Evolutionary conservation across 1,139 yeast species (phyloP).

Genomic region (Eremothecium cymbalariae): DNA sequence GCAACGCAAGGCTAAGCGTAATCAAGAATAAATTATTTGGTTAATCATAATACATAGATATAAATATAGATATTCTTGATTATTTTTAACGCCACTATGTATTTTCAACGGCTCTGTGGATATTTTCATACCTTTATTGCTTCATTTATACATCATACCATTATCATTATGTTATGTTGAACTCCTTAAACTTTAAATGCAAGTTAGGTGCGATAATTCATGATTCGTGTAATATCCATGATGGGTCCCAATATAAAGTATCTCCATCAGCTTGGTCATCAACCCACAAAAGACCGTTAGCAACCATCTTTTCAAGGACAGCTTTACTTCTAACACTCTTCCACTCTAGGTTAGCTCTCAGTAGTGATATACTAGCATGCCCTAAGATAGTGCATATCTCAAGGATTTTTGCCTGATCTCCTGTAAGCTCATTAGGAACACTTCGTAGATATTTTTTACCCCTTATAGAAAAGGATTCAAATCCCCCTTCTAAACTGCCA

Average conservation of each 20-base stretch:
- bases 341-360: conserved; percentile 73
- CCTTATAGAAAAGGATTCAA: conserved; percentile 37
- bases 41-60: too few species aligned
- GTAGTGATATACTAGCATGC: conserved; percentile 52
- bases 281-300: conserved; percentile 76
- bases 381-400: conserved; percentile 70
- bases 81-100: too few species aligned
- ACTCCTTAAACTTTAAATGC: too few species aligned
- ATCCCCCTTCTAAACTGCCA: conserved; percentile 39
- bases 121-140: too few species aligned
- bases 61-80: too few species aligned
- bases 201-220: too few species aligned
- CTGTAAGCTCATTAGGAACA: conserved; percentile 45
- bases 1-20: conserved; percentile 34
- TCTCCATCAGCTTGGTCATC: conserved; percentile 48
- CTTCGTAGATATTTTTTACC: conserved; percentile 39
- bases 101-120: too few species aligned
- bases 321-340: conserved; percentile 49
- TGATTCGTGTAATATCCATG: conserved; percentile 34
- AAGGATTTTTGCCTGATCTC: conserved; percentile 61
- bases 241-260: conserved; percentile 56
- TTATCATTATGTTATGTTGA: background rate
- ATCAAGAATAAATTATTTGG: conserved; percentile 5
- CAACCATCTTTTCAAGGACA: conserved; percentile 69
- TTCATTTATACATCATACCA: background rate